Evolutionary conservation across 2,329 filamentous ascomycete species (phyloP).

Genomic region (Dothidotthia symphoricarpi): DNA sequence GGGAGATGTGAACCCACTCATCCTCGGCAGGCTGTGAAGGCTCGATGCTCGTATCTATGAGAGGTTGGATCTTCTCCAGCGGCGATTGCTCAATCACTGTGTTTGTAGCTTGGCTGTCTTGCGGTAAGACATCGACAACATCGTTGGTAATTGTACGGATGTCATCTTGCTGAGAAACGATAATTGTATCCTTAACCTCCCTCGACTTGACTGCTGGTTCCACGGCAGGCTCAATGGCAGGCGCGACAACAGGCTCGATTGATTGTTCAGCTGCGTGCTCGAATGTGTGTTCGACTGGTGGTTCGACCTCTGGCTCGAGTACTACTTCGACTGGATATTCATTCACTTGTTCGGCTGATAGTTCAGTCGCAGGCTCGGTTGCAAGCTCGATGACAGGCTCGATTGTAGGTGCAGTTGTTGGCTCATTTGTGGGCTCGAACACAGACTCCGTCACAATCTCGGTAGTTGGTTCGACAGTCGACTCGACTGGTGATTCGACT

Average conservation of each 20-base stretch:
- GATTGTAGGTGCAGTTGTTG: no score
- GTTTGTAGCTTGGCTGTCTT: background rate
- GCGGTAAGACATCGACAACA: background rate
- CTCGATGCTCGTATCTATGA: slow-evolving; percentile 16
- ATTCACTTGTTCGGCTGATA: no score
- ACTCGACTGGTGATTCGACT: no score
- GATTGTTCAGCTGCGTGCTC: background rate
- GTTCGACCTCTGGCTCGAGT: no score
- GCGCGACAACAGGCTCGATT: background rate
- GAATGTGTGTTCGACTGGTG: no score
- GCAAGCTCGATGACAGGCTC: no score
- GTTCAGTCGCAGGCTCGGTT: no score
- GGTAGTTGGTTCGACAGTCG: no score
- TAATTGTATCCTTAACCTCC: background rate
- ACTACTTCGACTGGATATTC: no score
- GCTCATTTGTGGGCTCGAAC: no score
- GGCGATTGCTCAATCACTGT: background rate
- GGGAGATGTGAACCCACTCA: slow-evolving; percentile 7
- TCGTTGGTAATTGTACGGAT: background rate
- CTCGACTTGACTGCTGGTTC: background rate
- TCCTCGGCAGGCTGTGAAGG: slow-evolving; percentile 2
- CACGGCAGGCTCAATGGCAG: background rate
- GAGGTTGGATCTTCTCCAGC: background rate
- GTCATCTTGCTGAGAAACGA: background rate
- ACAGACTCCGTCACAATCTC: no score